Evolutionary conservation across 306 rosid species (phyloP).

Genomic region (Canavalia gladiata): DNA sequence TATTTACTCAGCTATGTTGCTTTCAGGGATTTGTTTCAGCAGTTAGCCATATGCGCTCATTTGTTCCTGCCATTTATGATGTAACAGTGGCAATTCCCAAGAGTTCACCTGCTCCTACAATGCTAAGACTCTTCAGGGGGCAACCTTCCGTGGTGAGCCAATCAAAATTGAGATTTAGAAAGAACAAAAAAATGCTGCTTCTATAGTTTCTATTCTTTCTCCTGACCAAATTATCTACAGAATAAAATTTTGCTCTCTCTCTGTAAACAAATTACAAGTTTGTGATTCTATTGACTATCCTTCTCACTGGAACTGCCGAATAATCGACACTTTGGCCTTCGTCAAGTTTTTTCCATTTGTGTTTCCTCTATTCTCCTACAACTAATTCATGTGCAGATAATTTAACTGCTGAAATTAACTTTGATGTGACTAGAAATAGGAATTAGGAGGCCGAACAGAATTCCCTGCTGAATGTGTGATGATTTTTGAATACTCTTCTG

Average conservation of each 20-base stretch:
- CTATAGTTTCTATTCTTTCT: slow-evolving; percentile 16
- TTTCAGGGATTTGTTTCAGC: slow-evolving; percentile 92
- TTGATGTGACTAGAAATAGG: slow-evolving; percentile 2
- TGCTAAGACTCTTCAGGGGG: slow-evolving; percentile 89
- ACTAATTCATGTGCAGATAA: slow-evolving; percentile 16
- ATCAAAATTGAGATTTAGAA: slow-evolving; percentile 41
- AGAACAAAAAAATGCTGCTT: background rate
- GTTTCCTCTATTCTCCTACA: background rate
- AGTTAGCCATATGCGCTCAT: slow-evolving; percentile 81
- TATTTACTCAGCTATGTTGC: slow-evolving; percentile 29
- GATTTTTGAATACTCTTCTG: background rate
- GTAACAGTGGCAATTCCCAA: slow-evolving; percentile 85
- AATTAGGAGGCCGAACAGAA: slow-evolving; percentile 11
- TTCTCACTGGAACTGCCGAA: background rate
- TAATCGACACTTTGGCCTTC: background rate
- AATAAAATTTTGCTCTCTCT: background rate
- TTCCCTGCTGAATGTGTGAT: slow-evolving; percentile 12
- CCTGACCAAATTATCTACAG: background rate
- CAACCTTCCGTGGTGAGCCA: slow-evolving; percentile 85
- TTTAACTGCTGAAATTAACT: slow-evolving; percentile 14
- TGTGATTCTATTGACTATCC: background rate
- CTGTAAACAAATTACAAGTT: slow-evolving; percentile 26
- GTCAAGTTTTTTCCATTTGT: background rate
- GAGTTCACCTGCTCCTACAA: slow-evolving; percentile 84
- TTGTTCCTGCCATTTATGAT: slow-evolving; percentile 90